A percentile compares a stretch with the other conserved stretches of the same genome.
Evolutionary conservation across 768 basidiomycete species (phyloP).

Genomic region (Suillus clintonianus): DNA sequence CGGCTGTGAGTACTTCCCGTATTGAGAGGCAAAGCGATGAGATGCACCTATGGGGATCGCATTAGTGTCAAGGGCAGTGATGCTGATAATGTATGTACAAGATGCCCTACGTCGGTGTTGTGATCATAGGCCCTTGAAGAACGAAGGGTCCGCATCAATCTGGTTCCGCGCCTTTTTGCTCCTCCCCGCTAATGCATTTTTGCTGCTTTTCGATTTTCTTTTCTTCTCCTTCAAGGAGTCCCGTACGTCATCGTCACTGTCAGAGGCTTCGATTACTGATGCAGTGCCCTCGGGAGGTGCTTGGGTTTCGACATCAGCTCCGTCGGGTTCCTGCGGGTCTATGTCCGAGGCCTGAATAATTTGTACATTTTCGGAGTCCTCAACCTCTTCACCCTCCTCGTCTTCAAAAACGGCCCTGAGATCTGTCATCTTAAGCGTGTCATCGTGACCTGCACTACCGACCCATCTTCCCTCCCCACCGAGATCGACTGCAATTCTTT

Average conservation of each 20-base stretch:
- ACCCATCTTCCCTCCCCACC: conserved; percentile 74
- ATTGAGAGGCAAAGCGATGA: neutral
- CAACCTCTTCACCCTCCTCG: conserved; percentile 29
- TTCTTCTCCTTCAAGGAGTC: conserved; percentile 43
- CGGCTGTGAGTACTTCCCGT: neutral
- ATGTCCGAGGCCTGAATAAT: conserved; percentile 17
- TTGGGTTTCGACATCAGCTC: conserved; percentile 18
- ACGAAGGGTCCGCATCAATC: conserved; percentile 57
- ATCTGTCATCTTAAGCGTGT: conserved; percentile 82
- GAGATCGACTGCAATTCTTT: conserved; percentile 72
- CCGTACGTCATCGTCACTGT: conserved; percentile 26
- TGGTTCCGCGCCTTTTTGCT: conserved; percentile 64
- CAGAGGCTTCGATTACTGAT: conserved; percentile 18
- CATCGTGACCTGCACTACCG: conserved; percentile 92
- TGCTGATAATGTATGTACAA: neutral
- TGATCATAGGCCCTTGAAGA: conserved; percentile 64
- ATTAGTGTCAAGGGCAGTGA: neutral
- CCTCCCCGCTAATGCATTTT: conserved; percentile 47
- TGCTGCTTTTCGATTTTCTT: conserved; percentile 58
- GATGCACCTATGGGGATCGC: neutral
- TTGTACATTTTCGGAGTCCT: conserved; percentile 26
- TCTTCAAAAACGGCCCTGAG: conserved; percentile 70
- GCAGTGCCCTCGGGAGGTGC: conserved; percentile 5
- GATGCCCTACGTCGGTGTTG: neutral
- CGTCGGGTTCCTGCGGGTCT: conserved; percentile 14